Evolutionary conservation across 352 stramenopile genomes (phyloP), one percentile per base, ranked within the genome.

Genomic region (Thalassiosira allenii): DNA sequence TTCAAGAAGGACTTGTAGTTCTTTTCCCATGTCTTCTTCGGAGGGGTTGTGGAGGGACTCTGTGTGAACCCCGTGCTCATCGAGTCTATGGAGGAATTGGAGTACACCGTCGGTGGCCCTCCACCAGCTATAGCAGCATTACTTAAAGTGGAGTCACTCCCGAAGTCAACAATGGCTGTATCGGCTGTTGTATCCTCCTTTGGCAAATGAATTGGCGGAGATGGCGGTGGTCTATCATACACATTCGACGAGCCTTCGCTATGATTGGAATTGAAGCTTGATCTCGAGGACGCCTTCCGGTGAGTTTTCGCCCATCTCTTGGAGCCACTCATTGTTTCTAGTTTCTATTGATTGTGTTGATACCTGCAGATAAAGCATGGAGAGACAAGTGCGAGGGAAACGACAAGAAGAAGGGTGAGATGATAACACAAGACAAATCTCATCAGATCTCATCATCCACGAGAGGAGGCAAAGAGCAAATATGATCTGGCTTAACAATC

Each of bases 1-100:
- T 57, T 82, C 6, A 90, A 70, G 54, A 90, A 90, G 4, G 64
- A 81, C 52, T 73, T 83, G 52, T 86, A 90, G 54, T 90, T 82
- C 20, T 27, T 77, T 64, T 90, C 83, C 83, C 83, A 90, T 9
- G 63, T 68, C 68, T 89, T 90, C 54, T 82, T 84, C 23, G 79
- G 79, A 34, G 78, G 83, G 11, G 81, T 86, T 27, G 78, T 81
- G 17, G 78, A 86, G 47, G 78, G 78, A 79, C 78, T 86, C n/a
- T 56, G 65, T 11, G 62, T 73, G 23, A 84, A 49, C 33, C 63
- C 61, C 51, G 75, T 79, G 33, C 40, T 79, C 11, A 43, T 33
- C 8, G 70, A 78, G 41, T 85, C 70, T 32, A 85, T 76, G 23
- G 77, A 85, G n/a, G 70, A 85, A 69, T 79, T 70, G 27, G 70